Evolutionary conservation across 2,329 filamentous ascomycete species (phyloP).

Genomic region (Drechslerella dactyloides): DNA sequence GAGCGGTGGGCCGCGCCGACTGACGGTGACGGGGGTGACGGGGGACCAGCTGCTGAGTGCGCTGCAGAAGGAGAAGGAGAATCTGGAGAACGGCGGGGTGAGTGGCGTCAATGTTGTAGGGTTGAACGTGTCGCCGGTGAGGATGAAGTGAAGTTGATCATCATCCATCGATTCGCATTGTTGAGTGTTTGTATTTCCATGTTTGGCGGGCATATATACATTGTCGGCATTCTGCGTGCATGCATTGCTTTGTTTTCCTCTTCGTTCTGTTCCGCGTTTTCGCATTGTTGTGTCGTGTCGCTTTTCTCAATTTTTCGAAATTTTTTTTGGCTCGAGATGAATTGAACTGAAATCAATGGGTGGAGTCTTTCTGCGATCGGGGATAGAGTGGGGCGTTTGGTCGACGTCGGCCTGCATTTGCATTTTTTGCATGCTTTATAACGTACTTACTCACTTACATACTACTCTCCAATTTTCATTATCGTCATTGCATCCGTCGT

Average conservation of each 20-base stretch:
- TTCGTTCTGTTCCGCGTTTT: too few relatives aligned
- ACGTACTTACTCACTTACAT: too few relatives aligned
- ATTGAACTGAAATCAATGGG: neutral
- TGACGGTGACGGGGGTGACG: constrained; percentile 34
- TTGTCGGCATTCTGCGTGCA: neutral
- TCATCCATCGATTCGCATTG: too few relatives aligned
- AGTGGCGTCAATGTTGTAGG: constrained; percentile 25
- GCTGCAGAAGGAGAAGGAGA: constrained; percentile 47
- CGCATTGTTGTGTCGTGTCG: too few relatives aligned
- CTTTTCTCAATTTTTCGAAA: constrained; percentile 22
- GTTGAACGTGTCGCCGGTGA: constrained; percentile 25
- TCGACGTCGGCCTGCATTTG: constrained; percentile 4
- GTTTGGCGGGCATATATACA: neutral
- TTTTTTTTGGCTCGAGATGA: constrained; percentile 13
- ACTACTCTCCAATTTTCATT: too few relatives aligned
- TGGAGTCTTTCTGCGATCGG: constrained; percentile 14
- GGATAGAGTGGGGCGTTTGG: constrained; percentile 37
- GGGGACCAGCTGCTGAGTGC: constrained; percentile 41
- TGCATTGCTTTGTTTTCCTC: constrained; percentile 13
- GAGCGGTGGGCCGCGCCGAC: constrained; percentile 30
- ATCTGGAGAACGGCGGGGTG: constrained; percentile 25
- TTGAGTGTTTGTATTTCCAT: neutral
- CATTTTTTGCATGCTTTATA: too few relatives aligned
- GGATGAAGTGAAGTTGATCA: constrained; percentile 26
- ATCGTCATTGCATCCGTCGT: too few relatives aligned